Evolutionary conservation across 2,329 filamentous ascomycete species (phyloP).

Genomic region (Paecilomyces fulvus): DNA sequence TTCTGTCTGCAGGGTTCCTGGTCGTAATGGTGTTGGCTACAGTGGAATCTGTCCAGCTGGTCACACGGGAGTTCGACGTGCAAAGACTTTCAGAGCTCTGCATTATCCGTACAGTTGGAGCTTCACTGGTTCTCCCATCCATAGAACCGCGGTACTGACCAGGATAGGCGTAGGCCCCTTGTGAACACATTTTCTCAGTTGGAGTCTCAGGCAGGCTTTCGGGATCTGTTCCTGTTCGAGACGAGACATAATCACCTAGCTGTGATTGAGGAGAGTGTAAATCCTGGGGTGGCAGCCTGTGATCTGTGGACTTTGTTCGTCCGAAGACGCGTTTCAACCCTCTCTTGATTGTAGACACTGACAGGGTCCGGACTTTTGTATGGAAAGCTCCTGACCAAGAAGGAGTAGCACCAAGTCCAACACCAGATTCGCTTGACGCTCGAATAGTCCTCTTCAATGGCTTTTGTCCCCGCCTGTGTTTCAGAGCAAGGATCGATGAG

Average conservation of each 20-base stretch:
- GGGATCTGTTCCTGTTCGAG: constrained; percentile 1
- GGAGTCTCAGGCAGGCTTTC: neutral
- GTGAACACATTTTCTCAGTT: neutral
- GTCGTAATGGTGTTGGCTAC: constrained; percentile 32
- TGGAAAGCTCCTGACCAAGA: constrained; percentile 7
- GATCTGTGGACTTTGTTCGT: constrained; percentile 16
- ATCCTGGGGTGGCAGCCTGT: constrained; percentile 14
- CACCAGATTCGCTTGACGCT: constrained; percentile 15
- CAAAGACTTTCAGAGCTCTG: constrained; percentile 26
- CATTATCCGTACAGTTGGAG: constrained; percentile 14
- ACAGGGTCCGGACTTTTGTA: constrained; percentile 29
- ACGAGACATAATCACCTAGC: constrained; percentile 12
- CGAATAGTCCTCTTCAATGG: constrained; percentile 31
- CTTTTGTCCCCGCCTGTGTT: constrained; percentile 22
- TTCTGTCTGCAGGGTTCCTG: constrained; percentile 22
- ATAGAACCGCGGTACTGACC: neutral
- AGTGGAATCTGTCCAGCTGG: constrained; percentile 42
- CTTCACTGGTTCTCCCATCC: neutral
- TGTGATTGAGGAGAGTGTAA: constrained; percentile 14
- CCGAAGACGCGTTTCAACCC: constrained; percentile 34
- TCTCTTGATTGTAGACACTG: constrained; percentile 31
- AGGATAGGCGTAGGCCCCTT: neutral
- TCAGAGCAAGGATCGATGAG: constrained; percentile 15
- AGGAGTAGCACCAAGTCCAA: constrained; percentile 7
- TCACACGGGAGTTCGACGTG: constrained; percentile 36